These are phyloP conservation scores for Purshia tridentata DNA, from an alignment of 306 rosid genomes.

Conservation along the genomic window DNA sequence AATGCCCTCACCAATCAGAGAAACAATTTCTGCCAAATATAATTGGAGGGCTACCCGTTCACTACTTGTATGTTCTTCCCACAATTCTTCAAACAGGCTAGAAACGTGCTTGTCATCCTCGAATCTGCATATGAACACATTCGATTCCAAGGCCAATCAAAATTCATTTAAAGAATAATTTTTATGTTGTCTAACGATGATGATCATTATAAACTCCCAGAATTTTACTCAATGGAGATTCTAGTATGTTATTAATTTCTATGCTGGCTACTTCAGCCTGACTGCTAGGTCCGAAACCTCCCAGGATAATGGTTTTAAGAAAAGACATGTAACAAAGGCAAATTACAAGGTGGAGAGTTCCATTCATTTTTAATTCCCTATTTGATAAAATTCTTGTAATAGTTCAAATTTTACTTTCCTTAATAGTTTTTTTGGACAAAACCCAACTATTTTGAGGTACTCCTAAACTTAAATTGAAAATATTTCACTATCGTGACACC, in stretches of 20 bases:
- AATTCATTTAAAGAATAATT: not conserved
- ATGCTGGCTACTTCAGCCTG: not conserved
- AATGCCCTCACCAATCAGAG: constrained; percentile 70
- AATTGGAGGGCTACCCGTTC: constrained; percentile 84
- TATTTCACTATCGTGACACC: not conserved
- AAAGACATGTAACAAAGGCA: not conserved
- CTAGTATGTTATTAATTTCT: not conserved
- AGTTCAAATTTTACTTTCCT: not conserved
- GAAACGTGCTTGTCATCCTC: constrained; percentile 82
- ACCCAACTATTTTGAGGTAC: not conserved
- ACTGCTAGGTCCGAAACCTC: not conserved
- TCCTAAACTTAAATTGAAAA: not conserved
- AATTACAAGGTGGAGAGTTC: not conserved
- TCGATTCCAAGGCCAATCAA: not conserved
- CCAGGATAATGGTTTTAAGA: not conserved
- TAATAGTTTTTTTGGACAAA: not conserved
- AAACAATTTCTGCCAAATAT: constrained; percentile 77
- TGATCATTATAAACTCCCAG: not conserved
- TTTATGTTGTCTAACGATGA: not conserved
- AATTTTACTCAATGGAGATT: not conserved
- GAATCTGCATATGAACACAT: constrained; percentile 49
- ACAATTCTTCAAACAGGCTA: constrained; percentile 78
- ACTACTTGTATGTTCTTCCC: constrained; percentile 96
- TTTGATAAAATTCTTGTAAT: not conserved
- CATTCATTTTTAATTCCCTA: not conserved